Base-by-base conservation (phyloP, 306 rosid genomes). In the Albizia julibrissin region DNA sequence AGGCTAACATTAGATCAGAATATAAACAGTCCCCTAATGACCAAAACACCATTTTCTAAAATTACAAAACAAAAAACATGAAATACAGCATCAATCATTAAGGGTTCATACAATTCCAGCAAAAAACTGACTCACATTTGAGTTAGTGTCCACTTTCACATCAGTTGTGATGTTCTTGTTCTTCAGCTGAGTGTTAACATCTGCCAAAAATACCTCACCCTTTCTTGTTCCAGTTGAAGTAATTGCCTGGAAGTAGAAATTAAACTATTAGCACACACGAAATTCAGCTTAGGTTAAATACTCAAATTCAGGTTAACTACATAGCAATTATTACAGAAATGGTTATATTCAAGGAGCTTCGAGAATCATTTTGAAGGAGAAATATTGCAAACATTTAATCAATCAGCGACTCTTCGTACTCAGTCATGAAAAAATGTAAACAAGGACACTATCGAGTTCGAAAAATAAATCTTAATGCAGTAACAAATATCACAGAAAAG, bases 161-260 rank as follows among this genome's bases (percentile, higher is more conserved):
- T 91, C 96, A 21, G 99, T 89, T 3, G 99, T 95, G 91, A 95
- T 89, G 86, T 95, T 93, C 85, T 95, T 95, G 91, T 91, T 92
- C 96, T 91, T 93, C 77, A 95, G 76, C 91, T 91, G 91, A 44
- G 93, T 91, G 86, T 83, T 93, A 39, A 93, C 87, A 85, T 92
- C 98, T 0, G 96, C 94, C 88, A 93, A 70, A 86, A 87, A 84
- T n/a, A 79, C 10, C 49, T 93, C 98, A 19, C 94, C 98, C 72
- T 92, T 95, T 94, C 78, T 92, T 21, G 88, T 19, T 84, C 98
- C 99, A 79, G 92, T 86, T 31, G 98, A 93, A 80, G 92, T 85
- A 83, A 95, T 89, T 80, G 93, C 94, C 99, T 95, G 79, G 69
- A 75, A 67, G 71, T 15, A 26, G 37, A 24, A 85, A 78, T 15